A percentile compares a stretch with the other conserved stretches of the same genome.
phyloP scores from a whole-genome alignment of 345 rosid genomes.

The Noccaea caerulescens region DNA sequence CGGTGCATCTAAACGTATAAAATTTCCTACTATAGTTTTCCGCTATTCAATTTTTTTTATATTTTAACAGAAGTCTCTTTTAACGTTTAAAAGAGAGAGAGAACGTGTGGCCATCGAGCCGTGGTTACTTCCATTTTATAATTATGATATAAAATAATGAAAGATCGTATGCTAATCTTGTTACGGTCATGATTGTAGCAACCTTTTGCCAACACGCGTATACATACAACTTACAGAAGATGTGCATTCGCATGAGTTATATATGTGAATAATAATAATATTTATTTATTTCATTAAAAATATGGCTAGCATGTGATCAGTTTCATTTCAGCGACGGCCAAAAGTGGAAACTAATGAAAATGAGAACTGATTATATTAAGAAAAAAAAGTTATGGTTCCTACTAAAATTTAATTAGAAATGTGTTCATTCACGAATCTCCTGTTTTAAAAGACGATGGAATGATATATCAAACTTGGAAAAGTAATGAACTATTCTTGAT shows the following conservation, averaged over 20 bases:
- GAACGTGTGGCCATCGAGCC: slow-evolving; percentile 7
- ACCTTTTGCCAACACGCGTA: slow-evolving; percentile 23
- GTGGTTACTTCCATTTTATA: not conserved
- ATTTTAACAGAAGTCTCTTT: not conserved
- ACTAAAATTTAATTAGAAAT: no score
- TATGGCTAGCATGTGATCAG: slow-evolving; percentile 13
- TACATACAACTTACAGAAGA: not conserved
- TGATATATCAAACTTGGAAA: not conserved
- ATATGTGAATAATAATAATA: not conserved
- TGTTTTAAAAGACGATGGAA: no score
- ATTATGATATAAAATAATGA: not conserved
- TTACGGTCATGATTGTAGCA: slow-evolving; percentile 33
- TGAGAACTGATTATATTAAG: no score
- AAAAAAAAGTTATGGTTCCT: no score
- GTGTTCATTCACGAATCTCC: no score
- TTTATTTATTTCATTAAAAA: slow-evolving; percentile 8
- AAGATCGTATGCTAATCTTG: slow-evolving; percentile 7
- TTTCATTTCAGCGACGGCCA: not conserved
- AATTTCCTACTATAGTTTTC: not conserved
- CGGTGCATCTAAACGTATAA: not conserved
- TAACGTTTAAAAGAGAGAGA: not conserved
- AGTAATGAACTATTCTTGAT: not conserved
- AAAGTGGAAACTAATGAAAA: not conserved
- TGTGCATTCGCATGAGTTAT: slow-evolving; percentile 32
- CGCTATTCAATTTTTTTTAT: not conserved